phyloP scores from a whole-genome alignment of 148 eudicot species.

The Cornus controversa region DNA sequence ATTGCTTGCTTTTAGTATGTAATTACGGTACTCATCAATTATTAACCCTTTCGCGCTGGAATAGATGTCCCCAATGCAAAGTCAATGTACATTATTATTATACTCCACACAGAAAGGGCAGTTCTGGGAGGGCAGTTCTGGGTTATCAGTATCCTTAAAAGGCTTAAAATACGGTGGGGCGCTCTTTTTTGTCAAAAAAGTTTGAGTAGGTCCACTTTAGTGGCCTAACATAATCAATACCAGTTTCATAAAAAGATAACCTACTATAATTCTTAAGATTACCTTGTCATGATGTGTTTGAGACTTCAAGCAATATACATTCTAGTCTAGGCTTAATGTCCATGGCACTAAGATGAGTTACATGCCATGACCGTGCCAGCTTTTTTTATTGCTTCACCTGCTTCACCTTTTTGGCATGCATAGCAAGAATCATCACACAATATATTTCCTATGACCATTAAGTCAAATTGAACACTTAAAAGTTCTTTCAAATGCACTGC shows the following conservation, averaged over 20 bases:
- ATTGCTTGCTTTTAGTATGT: conserved; percentile 9
- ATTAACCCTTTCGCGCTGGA: conserved; percentile 16
- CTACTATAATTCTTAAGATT: neutral
- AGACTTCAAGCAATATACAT: neutral
- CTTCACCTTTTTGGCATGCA: neutral
- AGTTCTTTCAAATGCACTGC: neutral
- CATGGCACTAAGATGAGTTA: neutral
- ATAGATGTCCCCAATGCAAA: conserved; percentile 23
- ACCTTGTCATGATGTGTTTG: neutral
- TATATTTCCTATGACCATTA: neutral
- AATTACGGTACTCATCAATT: conserved; percentile 1
- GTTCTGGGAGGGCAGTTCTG: conserved; percentile 20
- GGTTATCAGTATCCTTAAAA: conserved; percentile 2
- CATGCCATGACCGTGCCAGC: neutral
- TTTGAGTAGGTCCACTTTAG: conserved; percentile 25
- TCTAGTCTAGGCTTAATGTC: neutral
- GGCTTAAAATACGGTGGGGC: conserved; percentile 1
- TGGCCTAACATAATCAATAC: conserved; percentile 25
- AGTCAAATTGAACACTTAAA: neutral
- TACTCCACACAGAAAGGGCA: conserved; percentile 26
- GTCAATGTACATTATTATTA: conserved; percentile 10
- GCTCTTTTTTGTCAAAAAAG: conserved; percentile 28
- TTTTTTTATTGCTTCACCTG: neutral
- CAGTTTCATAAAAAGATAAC: neutral
- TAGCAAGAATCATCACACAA: neutral